A percentile compares a stretch with the other conserved stretches of the same genome.
Evolutionary conservation across 2,329 filamentous ascomycete genomes (phyloP).

Genomic region (Diaporthe amygdali): DNA sequence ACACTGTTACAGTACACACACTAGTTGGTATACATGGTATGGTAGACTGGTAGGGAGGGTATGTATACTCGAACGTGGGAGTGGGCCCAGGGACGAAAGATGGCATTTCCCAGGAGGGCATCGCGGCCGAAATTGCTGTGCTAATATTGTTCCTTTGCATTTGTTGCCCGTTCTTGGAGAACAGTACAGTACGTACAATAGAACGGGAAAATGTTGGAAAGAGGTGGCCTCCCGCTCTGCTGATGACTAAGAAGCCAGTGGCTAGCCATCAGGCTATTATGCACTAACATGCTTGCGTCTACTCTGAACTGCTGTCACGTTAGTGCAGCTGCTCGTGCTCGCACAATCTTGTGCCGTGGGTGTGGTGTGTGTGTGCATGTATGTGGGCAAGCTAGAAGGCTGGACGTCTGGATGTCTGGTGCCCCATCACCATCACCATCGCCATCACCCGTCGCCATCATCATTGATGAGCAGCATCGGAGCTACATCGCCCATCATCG

Average conservation of each 20-base stretch:
- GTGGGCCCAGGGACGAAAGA: background rate
- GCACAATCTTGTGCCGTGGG: background rate
- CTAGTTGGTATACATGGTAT: background rate
- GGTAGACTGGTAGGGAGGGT: background rate
- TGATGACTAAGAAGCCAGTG: conserved; percentile 13
- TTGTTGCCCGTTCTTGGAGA: background rate
- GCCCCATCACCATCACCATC: background rate
- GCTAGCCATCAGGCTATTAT: too few relatives aligned
- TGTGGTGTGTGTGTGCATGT: background rate
- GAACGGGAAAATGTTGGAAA: background rate
- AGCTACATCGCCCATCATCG: background rate
- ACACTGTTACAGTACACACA: background rate
- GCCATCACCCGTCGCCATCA: background rate
- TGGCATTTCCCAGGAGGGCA: background rate
- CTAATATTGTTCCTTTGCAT: background rate
- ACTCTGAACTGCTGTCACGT: background rate
- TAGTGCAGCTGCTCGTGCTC: background rate
- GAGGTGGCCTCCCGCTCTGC: background rate
- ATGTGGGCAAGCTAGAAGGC: too few relatives aligned
- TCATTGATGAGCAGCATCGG: background rate
- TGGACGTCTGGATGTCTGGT: too few relatives aligned
- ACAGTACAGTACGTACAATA: too few relatives aligned
- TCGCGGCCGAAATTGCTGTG: conserved; percentile 16
- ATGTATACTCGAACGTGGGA: conserved; percentile 12
- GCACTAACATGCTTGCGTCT: background rate